phyloP scores from a whole-genome alignment of 441 rosid species.

The Mallotus japonicus region DNA sequence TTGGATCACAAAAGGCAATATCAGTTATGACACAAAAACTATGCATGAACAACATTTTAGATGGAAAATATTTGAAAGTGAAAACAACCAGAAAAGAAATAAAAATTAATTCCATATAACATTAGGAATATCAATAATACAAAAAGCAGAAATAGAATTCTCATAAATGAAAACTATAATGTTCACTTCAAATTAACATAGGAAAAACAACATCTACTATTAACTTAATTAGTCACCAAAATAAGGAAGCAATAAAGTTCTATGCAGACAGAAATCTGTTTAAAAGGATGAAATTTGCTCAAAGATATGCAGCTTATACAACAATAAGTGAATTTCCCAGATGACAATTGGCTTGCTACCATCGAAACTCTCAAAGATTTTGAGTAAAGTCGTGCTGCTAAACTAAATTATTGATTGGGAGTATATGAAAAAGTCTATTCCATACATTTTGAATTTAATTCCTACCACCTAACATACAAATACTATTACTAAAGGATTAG shows the following conservation, averaged over 20 bases:
- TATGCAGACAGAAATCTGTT: neutral
- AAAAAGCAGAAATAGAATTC: neutral
- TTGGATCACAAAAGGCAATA: conserved; percentile 20
- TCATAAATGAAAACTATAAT: neutral
- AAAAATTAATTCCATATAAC: neutral
- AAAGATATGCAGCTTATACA: neutral
- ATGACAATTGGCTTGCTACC: neutral
- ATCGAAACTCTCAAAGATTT: neutral
- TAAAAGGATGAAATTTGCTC: neutral
- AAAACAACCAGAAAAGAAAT: too few relatives aligned
- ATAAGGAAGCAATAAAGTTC: neutral
- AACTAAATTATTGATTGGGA: neutral
- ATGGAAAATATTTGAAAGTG: too few relatives aligned
- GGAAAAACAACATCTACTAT: neutral
- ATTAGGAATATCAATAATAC: neutral
- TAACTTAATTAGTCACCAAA: neutral
- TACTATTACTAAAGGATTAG: neutral
- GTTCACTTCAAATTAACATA: neutral
- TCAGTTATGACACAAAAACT: neutral
- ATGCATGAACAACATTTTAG: too few relatives aligned
- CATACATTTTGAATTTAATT: neutral
- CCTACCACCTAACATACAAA: conserved; percentile 5
- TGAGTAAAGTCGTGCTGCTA: neutral
- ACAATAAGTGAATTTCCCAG: neutral
- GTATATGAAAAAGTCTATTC: neutral